These are phyloP conservation scores for Pythium periplocum DNA, from an alignment of 352 stramenopile species.

Conservation along the genomic window DNA sequence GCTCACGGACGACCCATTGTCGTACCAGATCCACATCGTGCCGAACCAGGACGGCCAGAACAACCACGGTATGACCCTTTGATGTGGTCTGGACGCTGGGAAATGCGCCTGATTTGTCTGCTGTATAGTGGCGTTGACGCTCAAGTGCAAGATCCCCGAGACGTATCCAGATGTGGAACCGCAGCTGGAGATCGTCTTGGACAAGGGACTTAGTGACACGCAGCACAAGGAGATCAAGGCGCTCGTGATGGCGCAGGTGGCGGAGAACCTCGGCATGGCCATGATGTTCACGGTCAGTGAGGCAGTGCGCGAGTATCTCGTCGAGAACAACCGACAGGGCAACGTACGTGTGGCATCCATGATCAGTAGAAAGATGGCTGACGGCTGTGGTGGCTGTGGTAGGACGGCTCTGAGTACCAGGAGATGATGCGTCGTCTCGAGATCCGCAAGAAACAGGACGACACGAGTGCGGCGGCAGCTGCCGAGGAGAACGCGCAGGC, in stretches of 20 bases:
- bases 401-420: constrained; percentile 86
- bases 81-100: not conserved
- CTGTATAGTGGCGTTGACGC: constrained; percentile 52
- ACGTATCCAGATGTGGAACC: constrained; percentile 79
- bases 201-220: constrained; percentile 73
- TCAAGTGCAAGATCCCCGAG: constrained; percentile 69
- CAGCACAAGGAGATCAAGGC: constrained; percentile 76
- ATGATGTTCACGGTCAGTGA: constrained; percentile 87
- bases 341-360: constrained; percentile 36
- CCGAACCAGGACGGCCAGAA: constrained; percentile 80
- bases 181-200: constrained; percentile 62
- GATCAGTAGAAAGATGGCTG: not conserved
- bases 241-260: constrained; percentile 55
- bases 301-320: constrained; percentile 77
- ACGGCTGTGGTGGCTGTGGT: not conserved
- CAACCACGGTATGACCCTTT: constrained; percentile 56
- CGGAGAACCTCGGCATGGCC: constrained; percentile 82
- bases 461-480: constrained; percentile 50
- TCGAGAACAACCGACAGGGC: constrained; percentile 85
- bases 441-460: constrained; percentile 75
- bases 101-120: not conserved
- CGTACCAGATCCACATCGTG: constrained; percentile 73
- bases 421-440: constrained; percentile 85
- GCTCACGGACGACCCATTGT: constrained; percentile 68
- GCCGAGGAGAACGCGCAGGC: constrained; percentile 21